Conservation (phyloP, 768 basidiomycete species). For the Psilocybe cyanescens region DNA sequence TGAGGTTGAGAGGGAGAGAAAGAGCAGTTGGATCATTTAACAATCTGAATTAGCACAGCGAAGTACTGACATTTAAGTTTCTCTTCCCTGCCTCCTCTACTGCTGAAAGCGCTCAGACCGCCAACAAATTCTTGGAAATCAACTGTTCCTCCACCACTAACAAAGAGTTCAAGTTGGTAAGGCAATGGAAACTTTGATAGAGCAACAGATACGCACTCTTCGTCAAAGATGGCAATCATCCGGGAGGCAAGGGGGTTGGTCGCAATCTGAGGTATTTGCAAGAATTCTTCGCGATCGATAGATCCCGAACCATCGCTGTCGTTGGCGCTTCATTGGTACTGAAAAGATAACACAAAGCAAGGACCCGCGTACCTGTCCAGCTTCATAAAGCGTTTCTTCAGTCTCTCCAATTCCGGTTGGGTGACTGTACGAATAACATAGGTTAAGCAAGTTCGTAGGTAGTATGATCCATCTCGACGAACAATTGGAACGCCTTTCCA, state of each 20-base stretch:
- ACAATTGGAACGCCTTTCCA: slow-evolving; percentile 99
- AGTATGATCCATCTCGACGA: slow-evolving; percentile 36
- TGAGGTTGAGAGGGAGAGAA: not conserved
- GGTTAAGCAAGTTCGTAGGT: slow-evolving; percentile 16
- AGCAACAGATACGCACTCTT: slow-evolving; percentile 75
- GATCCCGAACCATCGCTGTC: slow-evolving; percentile 93
- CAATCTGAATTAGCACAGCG: not conserved
- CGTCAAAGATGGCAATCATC: slow-evolving; percentile 99
- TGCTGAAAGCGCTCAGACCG: slow-evolving; percentile 96
- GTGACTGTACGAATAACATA: slow-evolving; percentile 66
- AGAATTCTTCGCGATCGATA: slow-evolving; percentile 97
- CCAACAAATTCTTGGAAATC: slow-evolving; percentile 99
- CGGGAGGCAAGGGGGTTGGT: slow-evolving; percentile 95
- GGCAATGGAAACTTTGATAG: not conserved
- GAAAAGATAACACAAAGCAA: not conserved
- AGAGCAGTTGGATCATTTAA: not conserved
- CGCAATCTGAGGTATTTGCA: slow-evolving; percentile 98
- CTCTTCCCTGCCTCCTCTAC: slow-evolving; percentile 95
- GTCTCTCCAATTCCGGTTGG: slow-evolving; percentile 87
- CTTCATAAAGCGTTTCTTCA: slow-evolving; percentile 99
- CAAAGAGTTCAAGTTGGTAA: slow-evolving; percentile 6
- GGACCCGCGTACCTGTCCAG: slow-evolving; percentile 72
- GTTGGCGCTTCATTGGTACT: slow-evolving; percentile 1
- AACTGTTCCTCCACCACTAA: slow-evolving; percentile 96
- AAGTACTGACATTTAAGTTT: slow-evolving; percentile 84